A percentile compares a stretch with the other conserved stretches of the same genome.
Conservation (phyloP, 202 grass and related monocot genomes). For the Digitaria exilis region DNA sequence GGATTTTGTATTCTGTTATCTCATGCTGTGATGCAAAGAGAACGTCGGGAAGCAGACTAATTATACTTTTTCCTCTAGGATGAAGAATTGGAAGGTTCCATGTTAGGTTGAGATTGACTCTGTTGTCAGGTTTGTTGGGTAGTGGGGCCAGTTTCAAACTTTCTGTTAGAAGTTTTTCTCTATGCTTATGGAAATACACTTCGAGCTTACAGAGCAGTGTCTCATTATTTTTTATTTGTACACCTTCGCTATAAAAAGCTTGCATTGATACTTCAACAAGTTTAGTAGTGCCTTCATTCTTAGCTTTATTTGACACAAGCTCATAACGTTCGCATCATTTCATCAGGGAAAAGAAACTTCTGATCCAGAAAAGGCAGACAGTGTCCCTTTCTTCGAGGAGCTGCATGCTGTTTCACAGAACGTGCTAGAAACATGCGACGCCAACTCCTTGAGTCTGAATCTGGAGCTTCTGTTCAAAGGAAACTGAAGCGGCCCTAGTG, state of each 20-base stretch:
- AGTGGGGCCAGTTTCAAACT: conserved; percentile 28
- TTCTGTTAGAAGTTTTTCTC: conserved; percentile 13
- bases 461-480: conserved; percentile 56
- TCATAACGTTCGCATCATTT: conserved; percentile 14
- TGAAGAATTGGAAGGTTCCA: conserved; percentile 16
- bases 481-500: conserved; percentile 61
- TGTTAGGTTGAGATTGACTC: conserved; percentile 25
- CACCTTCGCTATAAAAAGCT: background rate
- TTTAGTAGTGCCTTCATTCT: conserved; percentile 20
- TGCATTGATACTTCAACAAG: conserved; percentile 8
- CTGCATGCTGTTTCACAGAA: conserved; percentile 82
- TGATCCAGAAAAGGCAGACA: conserved; percentile 74
- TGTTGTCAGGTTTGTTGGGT: conserved; percentile 15
- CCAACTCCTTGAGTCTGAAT: conserved; percentile 76
- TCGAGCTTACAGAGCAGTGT: background rate
- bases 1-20: background rate
- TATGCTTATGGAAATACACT: background rate
- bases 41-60: background rate
- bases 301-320: conserved; percentile 6
- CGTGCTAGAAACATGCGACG: conserved; percentile 84
- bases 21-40: background rate
- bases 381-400: conserved; percentile 91
- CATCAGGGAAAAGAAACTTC: conserved; percentile 94
- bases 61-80: background rate
- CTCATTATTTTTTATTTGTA: conserved; percentile 10